Evolutionary conservation across 2,329 filamentous ascomycete genomes (phyloP), one percentile per base, ranked within the genome.

Genomic region (Elsinoe perseae): DNA sequence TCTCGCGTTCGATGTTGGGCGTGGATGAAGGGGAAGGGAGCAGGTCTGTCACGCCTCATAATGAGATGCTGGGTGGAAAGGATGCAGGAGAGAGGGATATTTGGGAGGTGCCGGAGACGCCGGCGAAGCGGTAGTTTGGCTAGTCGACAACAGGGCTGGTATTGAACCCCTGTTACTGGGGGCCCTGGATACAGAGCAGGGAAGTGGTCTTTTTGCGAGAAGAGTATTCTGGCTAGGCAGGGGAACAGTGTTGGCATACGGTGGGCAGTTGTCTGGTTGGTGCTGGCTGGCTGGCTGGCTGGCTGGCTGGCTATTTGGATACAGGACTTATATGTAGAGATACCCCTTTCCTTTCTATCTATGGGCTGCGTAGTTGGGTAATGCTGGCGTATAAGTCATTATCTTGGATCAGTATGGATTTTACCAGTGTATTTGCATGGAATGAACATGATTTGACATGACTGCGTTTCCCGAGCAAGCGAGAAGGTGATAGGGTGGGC

Each of bases 51-150:
- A 50, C 44, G 4, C 44, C 44, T 6, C 18, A 18, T 20, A 27
- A 12, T 3, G 44, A 32, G 2, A 2, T 18, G 16, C 2, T 50
- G 20, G 48, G 14, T 16, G 30, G 23, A 10, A 27, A 25, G 8
- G 20, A 16, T 8, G 25, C 21, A 7, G 40, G 16, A 12, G 54
- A 57, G 10, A 58, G 58, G 36, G 64, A 70, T 55, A 66, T 75
- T n/a, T 77, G 73, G 72, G 74, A 75, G 50, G 69, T 76, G 30
- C 74, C 73, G 2, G 72, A 75, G 23, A 75, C 74, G 25, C 73
- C 75, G 10, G 48, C 30, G 30, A 52, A 36, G 48, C 18, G 28
- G 28, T 52, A 23, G 30, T 20, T 38, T 57, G 21, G 25, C 23
- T 3, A 20, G 30, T n/a, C 10, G 32, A 32, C 14, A 30, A 21